Evolutionary conservation across 2,329 filamentous ascomycete species (phyloP).

Genomic region (Ophiostoma sp.): DNA sequence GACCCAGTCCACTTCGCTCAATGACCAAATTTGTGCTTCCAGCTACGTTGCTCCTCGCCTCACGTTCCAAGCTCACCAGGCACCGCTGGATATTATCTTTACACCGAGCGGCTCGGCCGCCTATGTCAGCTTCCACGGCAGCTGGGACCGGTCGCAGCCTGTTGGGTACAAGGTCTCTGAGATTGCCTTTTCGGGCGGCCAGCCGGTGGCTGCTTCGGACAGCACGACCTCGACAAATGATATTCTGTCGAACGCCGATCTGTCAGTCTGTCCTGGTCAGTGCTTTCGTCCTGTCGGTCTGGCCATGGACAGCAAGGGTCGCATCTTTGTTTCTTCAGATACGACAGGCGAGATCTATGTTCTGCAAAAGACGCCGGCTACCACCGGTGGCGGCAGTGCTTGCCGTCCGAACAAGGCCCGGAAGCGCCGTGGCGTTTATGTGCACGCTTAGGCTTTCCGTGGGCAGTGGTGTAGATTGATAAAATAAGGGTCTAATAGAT

Average conservation of each 20-base stretch:
- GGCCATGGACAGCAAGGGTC: slow-evolving; percentile 50
- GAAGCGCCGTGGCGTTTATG: neutral
- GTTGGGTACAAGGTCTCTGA: slow-evolving; percentile 50
- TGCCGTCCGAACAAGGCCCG: neutral
- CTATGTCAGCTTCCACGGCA: slow-evolving; percentile 71
- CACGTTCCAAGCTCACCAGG: slow-evolving; percentile 64
- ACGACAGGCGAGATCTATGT: slow-evolving; percentile 66
- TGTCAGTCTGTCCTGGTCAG: slow-evolving; percentile 51
- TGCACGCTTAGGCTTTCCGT: neutral
- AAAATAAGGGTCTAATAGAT: neutral
- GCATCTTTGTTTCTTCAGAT: slow-evolving; percentile 65
- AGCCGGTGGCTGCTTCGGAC: slow-evolving; percentile 37
- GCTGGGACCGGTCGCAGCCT: slow-evolving; percentile 53
- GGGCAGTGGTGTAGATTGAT: neutral
- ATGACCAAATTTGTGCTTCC: slow-evolving; percentile 31
- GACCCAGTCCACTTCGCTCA: slow-evolving; percentile 29
- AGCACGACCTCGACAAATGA: slow-evolving; percentile 34
- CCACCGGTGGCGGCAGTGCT: neutral
- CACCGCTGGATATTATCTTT: slow-evolving; percentile 72
- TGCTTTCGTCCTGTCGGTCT: slow-evolving; percentile 67
- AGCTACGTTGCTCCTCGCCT: slow-evolving; percentile 52
- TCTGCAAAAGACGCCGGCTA: slow-evolving; percentile 36
- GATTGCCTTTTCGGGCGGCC: slow-evolving; percentile 46
- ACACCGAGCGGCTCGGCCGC: slow-evolving; percentile 56
- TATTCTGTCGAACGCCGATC: slow-evolving; percentile 57